A percentile compares a stretch with the other conserved stretches of the same genome.
phyloP scores from a whole-genome alignment of 1,139 yeast genomes.

The Geotrichum histeridarum region DNA sequence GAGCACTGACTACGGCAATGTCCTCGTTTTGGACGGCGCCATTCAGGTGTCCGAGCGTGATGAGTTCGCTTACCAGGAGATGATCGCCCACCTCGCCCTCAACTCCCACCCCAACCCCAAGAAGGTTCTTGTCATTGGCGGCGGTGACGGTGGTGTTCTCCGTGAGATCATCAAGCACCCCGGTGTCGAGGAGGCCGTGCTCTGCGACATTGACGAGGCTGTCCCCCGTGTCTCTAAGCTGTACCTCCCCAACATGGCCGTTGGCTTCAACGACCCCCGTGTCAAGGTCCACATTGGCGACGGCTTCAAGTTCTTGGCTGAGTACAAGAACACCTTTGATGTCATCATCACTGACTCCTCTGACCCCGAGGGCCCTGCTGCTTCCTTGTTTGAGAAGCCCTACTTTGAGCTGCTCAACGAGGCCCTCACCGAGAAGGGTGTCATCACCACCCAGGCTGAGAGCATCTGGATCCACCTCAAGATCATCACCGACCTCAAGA shows the following conservation, averaged over 20 bases:
- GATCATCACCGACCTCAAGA: constrained; percentile 55
- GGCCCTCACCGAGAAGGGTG: constrained; percentile 67
- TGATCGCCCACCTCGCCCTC: constrained; percentile 75
- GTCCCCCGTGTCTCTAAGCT: constrained; percentile 72
- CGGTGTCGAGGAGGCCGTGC: constrained; percentile 60
- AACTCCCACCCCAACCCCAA: constrained; percentile 70
- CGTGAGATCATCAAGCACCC: constrained; percentile 78
- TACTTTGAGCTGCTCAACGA: constrained; percentile 69
- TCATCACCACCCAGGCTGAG: constrained; percentile 88
- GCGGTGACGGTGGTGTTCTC: constrained; percentile 91
- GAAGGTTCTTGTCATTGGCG: constrained; percentile 80
- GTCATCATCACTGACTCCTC: constrained; percentile 92
- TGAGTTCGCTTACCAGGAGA: constrained; percentile 84
- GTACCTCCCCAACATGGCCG: constrained; percentile 78
- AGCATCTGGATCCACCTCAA: constrained; percentile 83
- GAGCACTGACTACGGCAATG: constrained; percentile 74
- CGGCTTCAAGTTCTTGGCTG: constrained; percentile 75
- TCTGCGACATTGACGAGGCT: constrained; percentile 87
- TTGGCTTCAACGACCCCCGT: constrained; percentile 62
- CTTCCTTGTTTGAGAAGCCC: constrained; percentile 76
- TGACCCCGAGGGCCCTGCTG: constrained; percentile 98
- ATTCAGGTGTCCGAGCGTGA: constrained; percentile 87
- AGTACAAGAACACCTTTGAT: constrained; percentile 56
- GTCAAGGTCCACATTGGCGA: constrained; percentile 75
- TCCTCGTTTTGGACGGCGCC: constrained; percentile 78